Percentiles rank a stretch among this genome's conserved stretches.
These are phyloP conservation scores for Chytriomyces confervae DNA, from an alignment of 192 early-diverging fungal genomes.

Conservation along the genomic window DNA sequence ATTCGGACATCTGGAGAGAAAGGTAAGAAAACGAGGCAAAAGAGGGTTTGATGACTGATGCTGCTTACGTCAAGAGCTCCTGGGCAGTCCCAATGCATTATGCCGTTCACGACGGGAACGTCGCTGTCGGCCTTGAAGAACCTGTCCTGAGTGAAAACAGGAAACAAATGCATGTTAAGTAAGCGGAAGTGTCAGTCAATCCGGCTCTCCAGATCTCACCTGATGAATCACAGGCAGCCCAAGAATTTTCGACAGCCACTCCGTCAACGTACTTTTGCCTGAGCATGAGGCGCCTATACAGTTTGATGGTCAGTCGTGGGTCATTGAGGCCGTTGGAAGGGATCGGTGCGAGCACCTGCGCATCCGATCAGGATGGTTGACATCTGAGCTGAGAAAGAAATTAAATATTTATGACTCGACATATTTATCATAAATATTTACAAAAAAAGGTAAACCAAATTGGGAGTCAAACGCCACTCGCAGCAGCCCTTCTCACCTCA, in stretches of 20 bases:
- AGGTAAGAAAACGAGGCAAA: background rate
- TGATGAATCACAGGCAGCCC: conserved; percentile 36
- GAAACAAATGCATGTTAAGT: background rate
- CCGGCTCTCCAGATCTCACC: background rate
- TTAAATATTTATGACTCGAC: too few species aligned
- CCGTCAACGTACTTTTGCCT: conserved; percentile 39
- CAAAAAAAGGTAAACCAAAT: too few species aligned
- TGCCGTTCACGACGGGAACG: conserved; percentile 27
- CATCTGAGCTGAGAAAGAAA: background rate
- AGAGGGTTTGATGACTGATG: too few species aligned
- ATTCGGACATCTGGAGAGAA: conserved; percentile 18
- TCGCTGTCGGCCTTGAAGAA: conserved; percentile 37
- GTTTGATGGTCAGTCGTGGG: too few species aligned
- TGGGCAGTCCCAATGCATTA: conserved; percentile 38
- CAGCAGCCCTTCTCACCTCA: background rate
- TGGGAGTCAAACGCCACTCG: background rate
- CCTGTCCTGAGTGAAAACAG: conserved; percentile 28
- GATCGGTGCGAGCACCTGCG: background rate
- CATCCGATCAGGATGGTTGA: background rate
- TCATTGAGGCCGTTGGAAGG: background rate
- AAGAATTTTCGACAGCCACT: conserved; percentile 37
- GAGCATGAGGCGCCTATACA: conserved; percentile 30
- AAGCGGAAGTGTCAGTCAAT: background rate
- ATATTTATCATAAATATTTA: too few species aligned
- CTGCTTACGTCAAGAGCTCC: conserved; percentile 32